Evolutionary conservation across 148 eudicot species (phyloP).

Genomic region (Cornus florida): DNA sequence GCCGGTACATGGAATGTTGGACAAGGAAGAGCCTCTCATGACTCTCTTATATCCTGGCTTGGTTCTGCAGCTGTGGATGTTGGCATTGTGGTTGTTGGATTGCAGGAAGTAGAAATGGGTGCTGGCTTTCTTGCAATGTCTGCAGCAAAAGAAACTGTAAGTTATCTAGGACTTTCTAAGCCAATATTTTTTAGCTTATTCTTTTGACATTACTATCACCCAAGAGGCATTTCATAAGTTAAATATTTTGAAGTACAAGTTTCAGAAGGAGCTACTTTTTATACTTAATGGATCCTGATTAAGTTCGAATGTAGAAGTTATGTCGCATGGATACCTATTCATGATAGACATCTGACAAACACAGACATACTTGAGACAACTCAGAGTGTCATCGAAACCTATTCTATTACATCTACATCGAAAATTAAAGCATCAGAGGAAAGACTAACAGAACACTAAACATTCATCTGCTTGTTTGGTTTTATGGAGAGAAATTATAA

Average conservation of each 20-base stretch:
- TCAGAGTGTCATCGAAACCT: background rate
- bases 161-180: constrained; percentile 14
- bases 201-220: background rate
- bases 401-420: too few relatives aligned
- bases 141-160: constrained; percentile 97
- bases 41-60: constrained; percentile 89
- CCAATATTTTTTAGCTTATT: background rate
- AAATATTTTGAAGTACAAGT: background rate
- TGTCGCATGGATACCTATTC: background rate
- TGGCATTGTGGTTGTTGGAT: constrained; percentile 78
- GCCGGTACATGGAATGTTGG: constrained; percentile 99
- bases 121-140: constrained; percentile 98
- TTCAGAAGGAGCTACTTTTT: background rate
- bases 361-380: background rate
- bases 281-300: background rate
- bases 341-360: background rate
- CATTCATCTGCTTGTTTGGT: background rate
- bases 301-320: background rate
- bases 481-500: too few relatives aligned
- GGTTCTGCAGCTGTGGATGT: constrained; percentile 74
- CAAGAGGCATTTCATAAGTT: background rate
- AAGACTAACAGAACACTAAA: background rate
- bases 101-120: constrained; percentile 99
- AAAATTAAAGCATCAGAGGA: background rate
- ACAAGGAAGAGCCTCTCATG: constrained; percentile 81